Percentiles rank a stretch among this genome's conserved stretches.
These are phyloP conservation scores for Geranium rotundifolium DNA, from an alignment of 345 rosid genomes.

Conservation along the genomic window DNA sequence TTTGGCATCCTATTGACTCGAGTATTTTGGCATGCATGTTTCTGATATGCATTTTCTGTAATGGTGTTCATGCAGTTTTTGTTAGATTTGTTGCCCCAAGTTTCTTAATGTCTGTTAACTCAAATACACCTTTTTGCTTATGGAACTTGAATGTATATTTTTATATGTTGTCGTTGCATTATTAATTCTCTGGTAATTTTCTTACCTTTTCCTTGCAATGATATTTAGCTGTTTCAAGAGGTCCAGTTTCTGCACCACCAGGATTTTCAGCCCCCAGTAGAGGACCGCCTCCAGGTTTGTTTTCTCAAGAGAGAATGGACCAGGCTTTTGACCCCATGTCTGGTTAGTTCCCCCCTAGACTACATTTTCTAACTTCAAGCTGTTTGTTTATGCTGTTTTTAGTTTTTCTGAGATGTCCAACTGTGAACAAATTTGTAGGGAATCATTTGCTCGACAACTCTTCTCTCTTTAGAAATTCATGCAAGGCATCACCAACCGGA, in stretches of 20 bases:
- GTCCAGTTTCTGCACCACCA: slow-evolving; percentile 40
- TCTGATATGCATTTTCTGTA: slow-evolving; percentile 1
- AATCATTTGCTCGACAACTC: slow-evolving; percentile 38
- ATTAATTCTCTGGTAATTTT: background rate
- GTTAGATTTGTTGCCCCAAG: background rate
- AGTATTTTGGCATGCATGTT: background rate
- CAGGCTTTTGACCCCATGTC: slow-evolving; percentile 21
- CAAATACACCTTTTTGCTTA: too few relatives aligned
- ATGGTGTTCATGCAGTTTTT: too few relatives aligned
- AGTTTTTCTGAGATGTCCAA: background rate
- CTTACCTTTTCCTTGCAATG: background rate
- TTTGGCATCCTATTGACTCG: background rate
- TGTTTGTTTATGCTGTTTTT: background rate
- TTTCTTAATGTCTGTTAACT: background rate
- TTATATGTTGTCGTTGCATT: too few relatives aligned
- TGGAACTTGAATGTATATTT: too few relatives aligned
- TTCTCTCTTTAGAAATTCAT: slow-evolving; percentile 40
- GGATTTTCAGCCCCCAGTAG: slow-evolving; percentile 42
- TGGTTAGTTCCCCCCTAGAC: slow-evolving; percentile 16
- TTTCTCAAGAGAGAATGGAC: slow-evolving; percentile 28
- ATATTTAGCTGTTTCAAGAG: slow-evolving; percentile 26
- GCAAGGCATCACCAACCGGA: slow-evolving; percentile 29
- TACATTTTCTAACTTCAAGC: background rate
- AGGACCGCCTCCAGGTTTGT: slow-evolving; percentile 52
- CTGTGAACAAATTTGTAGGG: slow-evolving; percentile 25